Evolutionary conservation across 441 rosid genomes (phyloP), one percentile per base, ranked within the genome.

Genomic region (Mallotus japonicus): DNA sequence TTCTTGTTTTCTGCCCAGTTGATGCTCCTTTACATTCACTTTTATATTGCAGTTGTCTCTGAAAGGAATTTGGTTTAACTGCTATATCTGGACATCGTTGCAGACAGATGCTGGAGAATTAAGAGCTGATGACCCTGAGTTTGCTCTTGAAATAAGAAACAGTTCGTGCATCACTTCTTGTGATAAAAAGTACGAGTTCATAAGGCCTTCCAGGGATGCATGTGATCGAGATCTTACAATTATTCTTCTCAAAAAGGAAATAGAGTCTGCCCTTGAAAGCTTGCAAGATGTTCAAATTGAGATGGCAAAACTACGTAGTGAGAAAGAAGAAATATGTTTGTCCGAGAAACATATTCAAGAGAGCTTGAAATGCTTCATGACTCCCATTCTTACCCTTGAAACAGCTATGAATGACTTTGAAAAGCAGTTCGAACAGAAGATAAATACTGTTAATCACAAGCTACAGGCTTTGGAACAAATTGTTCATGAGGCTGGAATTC

Each of bases 201-300:
- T 67, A 61, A 67, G 72, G 60, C 68, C 75, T 61, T 75, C 75
- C 76, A 80, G 79, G 65, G 74, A 81, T 74, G 66, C 72, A 70
- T 62, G 68, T 62, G 82, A 80, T 76, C 89, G 90, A 83, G 91
- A 88, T 73, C 68, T 77, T 70, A 85, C 92, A 66, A 75, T 90
- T 79, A 73, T 81, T 76, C 89, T 91, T 83, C 83, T 95, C 74
- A 93, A 81, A 85, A 80, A 77, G 82, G 99, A 93, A 87, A 80
- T 92, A 73, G 94, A 87, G 82, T 88, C 87, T 79, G 98, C 99
- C 32, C 85, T 93, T 72, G 82, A 77, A 80, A 88, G 94, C 82
- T 83, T 95, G 80, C 87, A 87, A 79, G 92, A 88, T 71, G 89
- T 92, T 76, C 89, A 87, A 77, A 72, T 77, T 82, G 95, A 91